Evolutionary conservation across 129 eudicot genomes (phyloP).

Genomic region (Lonicera japonica): DNA sequence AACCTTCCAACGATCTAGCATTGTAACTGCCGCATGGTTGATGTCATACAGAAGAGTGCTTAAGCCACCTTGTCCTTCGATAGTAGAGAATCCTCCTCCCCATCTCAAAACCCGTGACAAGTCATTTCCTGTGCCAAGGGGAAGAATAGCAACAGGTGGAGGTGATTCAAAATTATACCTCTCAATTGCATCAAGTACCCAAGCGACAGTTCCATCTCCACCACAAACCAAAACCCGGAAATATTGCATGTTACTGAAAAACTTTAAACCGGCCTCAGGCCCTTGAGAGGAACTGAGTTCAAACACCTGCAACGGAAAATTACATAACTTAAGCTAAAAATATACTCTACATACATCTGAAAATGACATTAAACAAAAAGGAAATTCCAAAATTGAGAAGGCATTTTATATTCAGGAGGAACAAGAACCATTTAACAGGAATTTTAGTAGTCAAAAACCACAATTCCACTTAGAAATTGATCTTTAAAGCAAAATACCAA

Average conservation of each 20-base stretch:
- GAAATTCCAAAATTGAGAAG: neutral
- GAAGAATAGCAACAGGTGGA: slow-evolving; percentile 84
- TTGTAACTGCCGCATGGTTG: slow-evolving; percentile 75
- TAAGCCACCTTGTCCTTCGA: slow-evolving; percentile 73
- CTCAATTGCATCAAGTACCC: slow-evolving; percentile 92
- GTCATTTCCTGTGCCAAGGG: slow-evolving; percentile 88
- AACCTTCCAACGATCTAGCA: slow-evolving; percentile 89
- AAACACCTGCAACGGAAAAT: slow-evolving; percentile 44
- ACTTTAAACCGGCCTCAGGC: slow-evolving; percentile 70
- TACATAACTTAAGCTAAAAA: neutral
- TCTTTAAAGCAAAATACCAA: too few species aligned
- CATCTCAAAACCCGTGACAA: slow-evolving; percentile 77
- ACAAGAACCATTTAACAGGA: neutral
- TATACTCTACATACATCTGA: neutral
- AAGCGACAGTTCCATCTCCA: slow-evolving; percentile 90
- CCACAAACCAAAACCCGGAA: slow-evolving; percentile 85
- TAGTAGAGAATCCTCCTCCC: slow-evolving; percentile 75
- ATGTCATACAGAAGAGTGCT: slow-evolving; percentile 60
- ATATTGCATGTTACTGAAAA: slow-evolving; percentile 61
- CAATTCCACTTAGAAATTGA: too few species aligned
- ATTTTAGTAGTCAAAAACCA: neutral
- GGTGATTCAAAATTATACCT: slow-evolving; percentile 73
- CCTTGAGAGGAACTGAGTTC: slow-evolving; percentile 73
- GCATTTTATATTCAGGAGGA: neutral
- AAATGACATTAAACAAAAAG: neutral